These are phyloP conservation scores for Diplocarpon mali DNA, from an alignment of 2,329 filamentous ascomycete genomes.

Conservation along the genomic window DNA sequence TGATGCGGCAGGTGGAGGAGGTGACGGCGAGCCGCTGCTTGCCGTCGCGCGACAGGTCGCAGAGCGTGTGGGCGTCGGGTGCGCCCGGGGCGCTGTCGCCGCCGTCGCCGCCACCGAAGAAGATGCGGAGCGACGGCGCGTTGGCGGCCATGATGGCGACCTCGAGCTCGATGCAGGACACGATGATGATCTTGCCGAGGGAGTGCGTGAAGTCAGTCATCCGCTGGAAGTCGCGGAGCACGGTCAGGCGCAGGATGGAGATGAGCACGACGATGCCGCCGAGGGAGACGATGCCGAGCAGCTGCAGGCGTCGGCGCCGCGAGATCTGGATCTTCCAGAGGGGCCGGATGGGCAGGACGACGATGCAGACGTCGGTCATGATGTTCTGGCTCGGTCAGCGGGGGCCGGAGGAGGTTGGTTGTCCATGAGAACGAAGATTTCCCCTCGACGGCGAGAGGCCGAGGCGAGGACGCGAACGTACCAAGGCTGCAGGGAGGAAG, in stretches of 20 bases:
- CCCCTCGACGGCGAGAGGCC: not conserved
- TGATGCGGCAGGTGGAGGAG: not conserved
- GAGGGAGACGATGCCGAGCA: slow-evolving; percentile 23
- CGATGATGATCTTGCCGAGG: slow-evolving; percentile 27
- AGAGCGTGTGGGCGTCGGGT: not conserved
- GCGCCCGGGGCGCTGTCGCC: not conserved
- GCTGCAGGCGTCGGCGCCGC: slow-evolving; percentile 12
- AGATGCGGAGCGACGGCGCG: slow-evolving; percentile 23
- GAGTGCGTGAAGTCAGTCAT: slow-evolving; percentile 23
- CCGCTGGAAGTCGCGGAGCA: slow-evolving; percentile 15
- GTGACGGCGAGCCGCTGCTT: not conserved
- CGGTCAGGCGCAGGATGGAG: slow-evolving; percentile 9
- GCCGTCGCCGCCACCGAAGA: not conserved
- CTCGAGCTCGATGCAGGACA: slow-evolving; percentile 26
- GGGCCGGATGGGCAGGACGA: slow-evolving; percentile 30
- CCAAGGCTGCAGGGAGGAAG: slow-evolving; percentile 10
- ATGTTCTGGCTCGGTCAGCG: not conserved
- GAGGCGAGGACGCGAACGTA: not conserved
- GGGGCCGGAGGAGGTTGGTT: not conserved
- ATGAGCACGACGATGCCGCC: slow-evolving; percentile 24
- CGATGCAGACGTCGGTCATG: slow-evolving; percentile 19
- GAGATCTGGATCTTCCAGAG: slow-evolving; percentile 35
- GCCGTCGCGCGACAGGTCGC: not conserved
- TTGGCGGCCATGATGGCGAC: slow-evolving; percentile 28
- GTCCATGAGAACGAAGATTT: too few species aligned